Base-by-base conservation (phyloP, 176 grass and related monocot species). In the Carex parvula region DNA sequence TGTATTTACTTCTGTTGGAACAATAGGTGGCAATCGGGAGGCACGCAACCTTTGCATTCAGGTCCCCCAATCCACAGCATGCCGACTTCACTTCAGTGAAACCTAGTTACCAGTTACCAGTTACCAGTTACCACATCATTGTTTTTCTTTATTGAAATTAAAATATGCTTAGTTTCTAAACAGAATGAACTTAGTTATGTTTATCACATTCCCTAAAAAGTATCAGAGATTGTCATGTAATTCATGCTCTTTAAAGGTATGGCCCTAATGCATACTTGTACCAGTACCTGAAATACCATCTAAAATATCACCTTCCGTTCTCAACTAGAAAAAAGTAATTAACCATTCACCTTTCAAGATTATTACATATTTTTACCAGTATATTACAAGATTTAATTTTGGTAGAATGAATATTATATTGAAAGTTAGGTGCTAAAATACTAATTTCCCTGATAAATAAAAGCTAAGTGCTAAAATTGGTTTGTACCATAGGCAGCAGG, bases 1-100 rank as follows among this genome's bases (percentile, higher is more conserved):
- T 55, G 50, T 97, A 80, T 46, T 61, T 61, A 0, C 24, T 89
- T 79, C 91, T 83, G 79, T 97, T 94, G 33, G 83, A 63, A 81
- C 94, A 94, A 85, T 92, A 97, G 81, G 26, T 70, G 54, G 91
- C 88, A 1, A 94, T 6, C 3, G 94, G 94, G 1, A 79, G 82
- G 85, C 94, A 97, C 0, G 84, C 91, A 37, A 97, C 77, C 83
- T 94, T 86, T 70, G 91, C 91, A 37, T 94, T 92, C 84, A 97
- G 84, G 72, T 94, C 86, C 4, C 94, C 94, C 37, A 94, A 33
- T 1, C 94, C 95, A 71, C 95, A 98, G 86, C 95, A 98, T 3
- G 95, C 95, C 3, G 92, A 89, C 86, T 86, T 87, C 20, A 83
- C 92, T 72, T 93, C 95, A 0, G 62, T 1, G 22, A 91, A 98